Evolutionary conservation across 352 stramenopile species (phyloP), one percentile per base, ranked within the genome.

Genomic region (Discostella stelligera): DNA sequence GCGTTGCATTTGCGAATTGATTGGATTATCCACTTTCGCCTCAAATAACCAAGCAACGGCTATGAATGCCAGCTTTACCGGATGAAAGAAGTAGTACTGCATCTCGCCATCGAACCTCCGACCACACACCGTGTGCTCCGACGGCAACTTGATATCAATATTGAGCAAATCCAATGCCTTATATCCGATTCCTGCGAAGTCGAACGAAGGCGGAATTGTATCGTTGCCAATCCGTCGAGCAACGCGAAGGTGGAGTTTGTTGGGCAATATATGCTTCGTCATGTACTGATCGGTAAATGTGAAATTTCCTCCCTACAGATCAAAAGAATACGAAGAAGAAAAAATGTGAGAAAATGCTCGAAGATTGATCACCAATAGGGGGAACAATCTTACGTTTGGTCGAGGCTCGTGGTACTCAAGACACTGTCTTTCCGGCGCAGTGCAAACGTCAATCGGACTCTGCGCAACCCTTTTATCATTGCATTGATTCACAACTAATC

Each of bases 61-160:
- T 39, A 84, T 23, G 16, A 80, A 39, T 27, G 46, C 11, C 41
- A 66, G 67, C 66, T 78, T 81, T 23, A 80, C 79, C 1, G 77
- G 70, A 69, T 90, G 80, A 25, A 85, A 77, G 52, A 80, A 79
- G 66, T 85, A 90, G 21, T 91, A 85, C 66, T 93, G 88, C 76
- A 91, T 90, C 62, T 93, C 88, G 1, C 68, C 88, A 66, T 90
- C 88, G 68, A 85, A 91, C 18, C 23, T 21, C 41, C 80, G 48
- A 4, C 84, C 84, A 68, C 83, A 83, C 16, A 93, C 80, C 2
- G 63, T 74, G 55, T 93, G 88, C 59, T 93, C 88, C 0, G 71
- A 71, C 23, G 83, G 85, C 37, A 93, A 77, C 48, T 91, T 91
- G 59, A 93, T 88, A 80, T 93, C 88, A 23, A 90, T 80, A 59